Evolutionary conservation across 1,139 yeast genomes (phyloP), one percentile per base, ranked within the genome.

Genomic region (Geotrichum histeridarum): DNA sequence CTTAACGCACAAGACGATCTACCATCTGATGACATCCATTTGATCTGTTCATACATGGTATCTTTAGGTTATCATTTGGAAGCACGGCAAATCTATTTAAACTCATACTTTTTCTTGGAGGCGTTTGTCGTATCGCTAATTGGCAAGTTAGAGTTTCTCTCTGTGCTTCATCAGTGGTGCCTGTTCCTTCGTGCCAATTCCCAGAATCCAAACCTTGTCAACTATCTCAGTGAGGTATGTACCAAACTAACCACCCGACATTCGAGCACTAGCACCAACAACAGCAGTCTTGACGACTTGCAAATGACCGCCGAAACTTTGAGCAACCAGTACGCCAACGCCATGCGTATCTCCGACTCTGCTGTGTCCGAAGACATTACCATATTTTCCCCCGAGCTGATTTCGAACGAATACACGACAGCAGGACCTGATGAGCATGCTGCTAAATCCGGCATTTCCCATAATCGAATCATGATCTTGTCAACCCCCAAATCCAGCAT

Each of bases 81-180:
- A 18, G 57, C 53, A 5, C 39, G 50, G 12, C 32, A 42, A 15
- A 35, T 54, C 15, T 54, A 50, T 31, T 22, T 48, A 18, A 32
- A 32, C n/a, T 50, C 54, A 7, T 2, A 43, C 27, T 48, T 42
- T 30, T 50, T 42, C 32, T 17, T 54, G 5, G 57, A 54, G 27
- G 51, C 57, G 8, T 31, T 54, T 8, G 22, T 44, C n/a, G 45
- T 54, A 3, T 51, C 54, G 3, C 41, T 54, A 8, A n/a, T 50
- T n/a, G 46, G 41, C 14, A 42, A 36, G 14, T 15, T 39, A 11
- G 53, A 47, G 36, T 45, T 46, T 38, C 27, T 46, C 15, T 48
- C 54, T 1, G 43, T 42, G n/a, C 27, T 51, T 11, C 49, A 42
- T 12, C 33, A 37, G 30, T 51, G 54, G 54, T 37, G 50, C 46